Conservation (phyloP, 306 rosid species). For the Erythrophleum fordii region DNA sequence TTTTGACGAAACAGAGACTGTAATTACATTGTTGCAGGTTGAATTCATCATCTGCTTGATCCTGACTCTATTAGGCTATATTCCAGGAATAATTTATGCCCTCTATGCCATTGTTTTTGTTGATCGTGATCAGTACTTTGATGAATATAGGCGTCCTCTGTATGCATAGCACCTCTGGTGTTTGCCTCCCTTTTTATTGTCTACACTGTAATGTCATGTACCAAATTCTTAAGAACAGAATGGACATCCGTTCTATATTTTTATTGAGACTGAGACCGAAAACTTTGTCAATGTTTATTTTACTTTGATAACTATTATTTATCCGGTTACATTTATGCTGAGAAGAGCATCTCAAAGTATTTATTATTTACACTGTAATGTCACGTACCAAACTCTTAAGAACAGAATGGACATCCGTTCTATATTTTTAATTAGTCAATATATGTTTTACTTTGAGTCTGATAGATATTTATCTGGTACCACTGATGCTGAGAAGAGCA, state of each 20-base stretch:
- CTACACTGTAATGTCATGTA: background rate
- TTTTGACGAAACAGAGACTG: background rate
- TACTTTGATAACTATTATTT: background rate
- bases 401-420: background rate
- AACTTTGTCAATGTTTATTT: background rate
- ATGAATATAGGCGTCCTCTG: conserved; percentile 67
- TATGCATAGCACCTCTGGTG: conserved; percentile 32
- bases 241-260: background rate
- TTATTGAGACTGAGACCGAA: background rate
- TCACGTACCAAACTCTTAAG: background rate
- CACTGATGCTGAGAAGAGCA: background rate
- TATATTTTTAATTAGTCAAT: background rate
- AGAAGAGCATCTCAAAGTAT: background rate
- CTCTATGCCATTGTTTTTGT: conserved; percentile 63
- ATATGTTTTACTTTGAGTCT: background rate
- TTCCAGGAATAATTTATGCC: conserved; percentile 76
- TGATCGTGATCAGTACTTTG: conserved; percentile 65
- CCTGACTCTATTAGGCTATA: conserved; percentile 64
- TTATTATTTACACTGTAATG: background rate
- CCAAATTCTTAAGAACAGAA: background rate
- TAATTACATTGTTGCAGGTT: conserved; percentile 43
- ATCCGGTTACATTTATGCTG: background rate
- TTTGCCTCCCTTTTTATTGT: background rate
- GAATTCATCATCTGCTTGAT: conserved; percentile 69
- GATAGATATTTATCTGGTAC: background rate